Evolutionary conservation across 2,329 filamentous ascomycete species (phyloP), one percentile per base, ranked within the genome.

Genomic region (Neurospora sp.): DNA sequence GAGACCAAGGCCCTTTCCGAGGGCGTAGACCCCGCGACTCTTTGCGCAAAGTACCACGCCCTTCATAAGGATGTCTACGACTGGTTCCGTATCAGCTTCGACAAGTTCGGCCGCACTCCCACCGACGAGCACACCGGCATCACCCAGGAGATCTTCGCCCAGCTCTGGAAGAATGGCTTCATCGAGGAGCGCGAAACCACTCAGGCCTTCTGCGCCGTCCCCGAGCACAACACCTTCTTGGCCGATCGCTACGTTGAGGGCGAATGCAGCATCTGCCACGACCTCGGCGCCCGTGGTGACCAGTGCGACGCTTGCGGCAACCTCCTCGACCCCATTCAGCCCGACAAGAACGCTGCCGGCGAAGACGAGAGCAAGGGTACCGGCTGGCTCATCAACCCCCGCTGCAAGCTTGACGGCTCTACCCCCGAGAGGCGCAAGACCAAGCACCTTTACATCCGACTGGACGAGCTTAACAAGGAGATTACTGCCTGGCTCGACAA

Each of bases 1-100:
- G 95, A 97, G 82, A 97, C 95, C 36, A 97, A 97, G 83, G 95
- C 95, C 4, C 88, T 97, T 52, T 93, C 97, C 79, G 93, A 96
- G 79, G 90, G 91, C 15, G 84, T 93, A 73, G 93, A 90, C 12
- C 93, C 95, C 28, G 86, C 91, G 76, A 87, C 94, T 78, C 88
- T 98, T 12, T 97, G 95, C 83, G 88, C 92, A 81, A 96, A 97
- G 83, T 97, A 96, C 84, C 92, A 96, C 82, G 89, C 88, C 76
- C 89, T 97, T 71, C 95, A 97, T 82, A 89, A 93, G 76, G 92
- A 91, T 67, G 91, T 97, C 74, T 98, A 98, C 81, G 88, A 96
- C 80, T 97, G 95, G 93, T 99, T 99, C 83, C 89, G 93, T 78
- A 95, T 98, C 77, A 89, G 87, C 70, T 98, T 98, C 78, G 95